phyloP scores from a whole-genome alignment of 1,139 yeast genomes.

The Pichia sp. region DNA sequence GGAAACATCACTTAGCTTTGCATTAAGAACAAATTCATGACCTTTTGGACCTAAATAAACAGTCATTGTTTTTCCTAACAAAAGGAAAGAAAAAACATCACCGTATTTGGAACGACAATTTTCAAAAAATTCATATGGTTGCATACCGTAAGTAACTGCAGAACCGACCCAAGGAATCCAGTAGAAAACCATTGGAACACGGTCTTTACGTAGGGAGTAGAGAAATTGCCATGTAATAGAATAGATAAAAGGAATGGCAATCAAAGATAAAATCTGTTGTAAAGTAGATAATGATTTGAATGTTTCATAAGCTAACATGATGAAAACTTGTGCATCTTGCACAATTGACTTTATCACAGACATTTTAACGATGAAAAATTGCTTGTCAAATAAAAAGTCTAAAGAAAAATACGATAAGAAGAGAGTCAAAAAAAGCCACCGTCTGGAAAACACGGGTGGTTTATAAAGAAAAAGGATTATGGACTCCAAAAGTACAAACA shows the following conservation, averaged over 20 bases:
- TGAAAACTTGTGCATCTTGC: conserved; percentile 14
- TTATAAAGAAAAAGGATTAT: too few species aligned
- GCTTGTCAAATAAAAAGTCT: too few species aligned
- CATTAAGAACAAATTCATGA: conserved; percentile 91
- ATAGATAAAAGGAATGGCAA: conserved; percentile 48
- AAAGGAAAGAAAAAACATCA: conserved; percentile 82
- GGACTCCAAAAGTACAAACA: too few species aligned
- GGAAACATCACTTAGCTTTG: conserved; percentile 81
- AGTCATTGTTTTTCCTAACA: conserved; percentile 90
- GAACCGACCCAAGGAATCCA: conserved; percentile 97
- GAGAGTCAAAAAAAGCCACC: too few species aligned
- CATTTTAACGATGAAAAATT: conserved; percentile 20
- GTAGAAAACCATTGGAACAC: conserved; percentile 86
- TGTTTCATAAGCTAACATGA: conserved; percentile 6
- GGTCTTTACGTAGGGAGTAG: conserved; percentile 66
- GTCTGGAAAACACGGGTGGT: too few species aligned
- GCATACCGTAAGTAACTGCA: conserved; percentile 82
- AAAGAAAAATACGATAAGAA: too few species aligned
- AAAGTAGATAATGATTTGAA: conserved; percentile 17
- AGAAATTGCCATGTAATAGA: conserved; percentile 65
- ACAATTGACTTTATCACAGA: conserved; percentile 23
- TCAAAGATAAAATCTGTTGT: conserved; percentile 36
- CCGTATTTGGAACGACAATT: conserved; percentile 77
- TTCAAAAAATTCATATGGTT: conserved; percentile 85
- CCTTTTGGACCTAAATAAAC: conserved; percentile 97